These are phyloP conservation scores for Carnegiea gigantea DNA, from an alignment of 179 eudicot genomes.

Conservation along the genomic window DNA sequence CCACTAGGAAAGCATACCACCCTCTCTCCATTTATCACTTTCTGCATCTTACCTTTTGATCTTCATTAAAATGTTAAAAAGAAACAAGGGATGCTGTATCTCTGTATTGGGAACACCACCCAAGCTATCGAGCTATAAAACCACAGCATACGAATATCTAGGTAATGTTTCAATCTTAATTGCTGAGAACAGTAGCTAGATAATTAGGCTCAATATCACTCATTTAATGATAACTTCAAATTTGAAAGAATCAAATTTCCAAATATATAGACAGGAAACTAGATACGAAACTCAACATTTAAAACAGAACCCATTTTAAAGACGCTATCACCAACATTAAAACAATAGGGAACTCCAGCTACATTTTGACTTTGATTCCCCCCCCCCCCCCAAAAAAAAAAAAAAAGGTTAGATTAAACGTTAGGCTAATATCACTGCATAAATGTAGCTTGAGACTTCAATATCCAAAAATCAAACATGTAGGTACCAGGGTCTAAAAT, in stretches of 20 bases:
- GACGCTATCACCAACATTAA: background rate
- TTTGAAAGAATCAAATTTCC: background rate
- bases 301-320: background rate
- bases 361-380: background rate
- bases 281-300: background rate
- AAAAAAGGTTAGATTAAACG: background rate
- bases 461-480: background rate
- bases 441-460: background rate
- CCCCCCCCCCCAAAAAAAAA: background rate
- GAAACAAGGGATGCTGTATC: background rate
- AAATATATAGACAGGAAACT: background rate
- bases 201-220: background rate
- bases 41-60: background rate
- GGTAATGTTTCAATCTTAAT: background rate
- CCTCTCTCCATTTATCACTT: background rate
- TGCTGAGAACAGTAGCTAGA: background rate
- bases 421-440: background rate
- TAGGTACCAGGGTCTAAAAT: slow-evolving; percentile 3
- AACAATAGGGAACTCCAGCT: background rate
- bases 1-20: background rate
- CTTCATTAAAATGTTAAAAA: background rate
- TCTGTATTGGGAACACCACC: background rate
- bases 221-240: background rate
- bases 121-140: background rate
- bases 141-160: background rate